Conservation (phyloP, 148 eudicot genomes). For the Heliamphora exappendiculata region DNA sequence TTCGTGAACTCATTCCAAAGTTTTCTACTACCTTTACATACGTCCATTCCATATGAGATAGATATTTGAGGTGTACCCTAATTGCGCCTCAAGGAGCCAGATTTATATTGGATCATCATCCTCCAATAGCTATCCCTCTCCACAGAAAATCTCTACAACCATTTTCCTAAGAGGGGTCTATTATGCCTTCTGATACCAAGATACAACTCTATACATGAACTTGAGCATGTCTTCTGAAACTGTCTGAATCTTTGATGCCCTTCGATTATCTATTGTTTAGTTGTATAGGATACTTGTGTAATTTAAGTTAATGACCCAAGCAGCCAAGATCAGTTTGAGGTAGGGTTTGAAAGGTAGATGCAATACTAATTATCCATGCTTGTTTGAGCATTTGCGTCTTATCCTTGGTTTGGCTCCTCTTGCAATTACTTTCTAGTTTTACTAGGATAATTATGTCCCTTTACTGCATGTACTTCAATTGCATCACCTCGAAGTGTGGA, state of each 20-base stretch:
- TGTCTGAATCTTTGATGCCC: neutral
- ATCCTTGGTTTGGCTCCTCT: neutral
- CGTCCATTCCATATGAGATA: too few species aligned
- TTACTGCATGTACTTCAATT: neutral
- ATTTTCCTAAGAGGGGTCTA: too few species aligned
- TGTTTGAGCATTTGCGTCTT: neutral
- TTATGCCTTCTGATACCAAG: too few species aligned
- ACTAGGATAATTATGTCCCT: neutral
- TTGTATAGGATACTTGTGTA: neutral
- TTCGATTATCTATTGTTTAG: neutral
- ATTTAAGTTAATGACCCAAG: neutral
- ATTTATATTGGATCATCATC: too few species aligned
- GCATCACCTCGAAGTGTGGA: neutral
- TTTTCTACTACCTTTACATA: too few species aligned
- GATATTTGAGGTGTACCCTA: too few species aligned
- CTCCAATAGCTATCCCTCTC: too few species aligned
- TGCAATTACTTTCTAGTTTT: neutral
- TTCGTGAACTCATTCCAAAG: too few species aligned
- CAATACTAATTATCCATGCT: neutral
- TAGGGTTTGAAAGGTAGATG: neutral
- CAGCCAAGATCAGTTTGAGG: neutral
- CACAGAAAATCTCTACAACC: too few species aligned
- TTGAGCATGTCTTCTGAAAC: neutral
- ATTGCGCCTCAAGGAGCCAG: too few species aligned
- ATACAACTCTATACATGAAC: constrained; percentile 4